A percentile compares a stretch with the other conserved stretches of the same genome.
phyloP scores from a whole-genome alignment of 2,329 filamentous ascomycete genomes.

The Phialophora chinensis region DNA sequence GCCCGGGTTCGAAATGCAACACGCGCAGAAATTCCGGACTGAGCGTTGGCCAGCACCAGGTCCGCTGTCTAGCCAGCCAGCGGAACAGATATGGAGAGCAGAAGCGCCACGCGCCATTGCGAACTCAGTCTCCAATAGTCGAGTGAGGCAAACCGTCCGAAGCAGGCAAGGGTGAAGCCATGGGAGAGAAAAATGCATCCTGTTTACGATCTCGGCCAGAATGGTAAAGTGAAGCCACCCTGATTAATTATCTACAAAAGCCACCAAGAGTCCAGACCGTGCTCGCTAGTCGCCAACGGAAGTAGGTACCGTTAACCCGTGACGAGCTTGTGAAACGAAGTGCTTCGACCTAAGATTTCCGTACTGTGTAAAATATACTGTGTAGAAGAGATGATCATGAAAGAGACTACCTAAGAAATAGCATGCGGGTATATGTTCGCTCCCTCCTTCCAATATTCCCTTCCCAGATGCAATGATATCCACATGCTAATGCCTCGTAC shows the following conservation, averaged over 20 bases:
- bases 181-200: background rate
- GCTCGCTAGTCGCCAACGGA: background rate
- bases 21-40: too few species aligned
- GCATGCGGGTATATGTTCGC: background rate
- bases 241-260: background rate
- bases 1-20: too few species aligned
- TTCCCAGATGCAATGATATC: background rate
- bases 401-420: background rate
- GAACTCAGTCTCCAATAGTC: constrained; percentile 5
- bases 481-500: background rate
- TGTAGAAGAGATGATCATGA: background rate
- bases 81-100: background rate
- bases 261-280: background rate
- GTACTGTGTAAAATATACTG: background rate
- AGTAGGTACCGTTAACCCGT: background rate
- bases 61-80: background rate
- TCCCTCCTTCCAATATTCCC: background rate
- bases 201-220: background rate
- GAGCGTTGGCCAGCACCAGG: background rate
- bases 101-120: background rate
- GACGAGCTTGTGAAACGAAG: background rate
- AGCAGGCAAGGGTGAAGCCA: background rate
- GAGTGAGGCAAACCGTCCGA: background rate
- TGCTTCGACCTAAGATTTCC: background rate
- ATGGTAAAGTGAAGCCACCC: background rate